These are phyloP conservation scores for Tetrahymena elliotti DNA, from an alignment of 73 alveolate species.

Conservation along the genomic window DNA sequence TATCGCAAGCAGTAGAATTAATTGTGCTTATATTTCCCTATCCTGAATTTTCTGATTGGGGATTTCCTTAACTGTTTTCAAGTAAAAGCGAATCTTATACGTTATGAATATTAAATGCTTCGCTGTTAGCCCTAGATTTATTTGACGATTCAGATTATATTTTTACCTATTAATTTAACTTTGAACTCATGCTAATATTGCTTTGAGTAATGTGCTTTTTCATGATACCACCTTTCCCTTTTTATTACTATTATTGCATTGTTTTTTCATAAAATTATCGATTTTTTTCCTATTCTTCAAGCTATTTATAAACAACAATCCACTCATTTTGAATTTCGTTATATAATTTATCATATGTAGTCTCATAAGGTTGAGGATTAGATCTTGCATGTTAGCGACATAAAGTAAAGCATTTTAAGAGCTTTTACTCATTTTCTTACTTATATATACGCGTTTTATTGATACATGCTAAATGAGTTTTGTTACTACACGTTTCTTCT, in stretches of 20 bases:
- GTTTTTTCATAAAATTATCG: neutral
- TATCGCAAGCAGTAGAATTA: neutral
- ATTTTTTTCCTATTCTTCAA: neutral
- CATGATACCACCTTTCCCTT: neutral
- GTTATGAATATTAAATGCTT: neutral
- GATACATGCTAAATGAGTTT: neutral
- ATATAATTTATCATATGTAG: neutral
- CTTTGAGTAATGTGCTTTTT: neutral
- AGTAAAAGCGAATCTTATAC: neutral
- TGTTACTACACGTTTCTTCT: neutral
- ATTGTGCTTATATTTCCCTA: neutral
- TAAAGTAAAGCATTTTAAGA: neutral
- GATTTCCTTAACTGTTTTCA: neutral
- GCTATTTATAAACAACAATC: neutral
- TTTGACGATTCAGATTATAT: neutral
- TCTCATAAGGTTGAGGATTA: neutral
- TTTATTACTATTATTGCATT: neutral
- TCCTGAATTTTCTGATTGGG: neutral
- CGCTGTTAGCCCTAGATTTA: neutral
- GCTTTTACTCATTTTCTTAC: neutral
- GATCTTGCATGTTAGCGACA: neutral
- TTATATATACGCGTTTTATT: neutral
- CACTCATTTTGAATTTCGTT: neutral
- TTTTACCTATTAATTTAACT: neutral
- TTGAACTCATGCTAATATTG: neutral